These are phyloP conservation scores for Oryza punctata DNA, from an alignment of 176 grass and related monocot genomes.

Conservation along the genomic window DNA sequence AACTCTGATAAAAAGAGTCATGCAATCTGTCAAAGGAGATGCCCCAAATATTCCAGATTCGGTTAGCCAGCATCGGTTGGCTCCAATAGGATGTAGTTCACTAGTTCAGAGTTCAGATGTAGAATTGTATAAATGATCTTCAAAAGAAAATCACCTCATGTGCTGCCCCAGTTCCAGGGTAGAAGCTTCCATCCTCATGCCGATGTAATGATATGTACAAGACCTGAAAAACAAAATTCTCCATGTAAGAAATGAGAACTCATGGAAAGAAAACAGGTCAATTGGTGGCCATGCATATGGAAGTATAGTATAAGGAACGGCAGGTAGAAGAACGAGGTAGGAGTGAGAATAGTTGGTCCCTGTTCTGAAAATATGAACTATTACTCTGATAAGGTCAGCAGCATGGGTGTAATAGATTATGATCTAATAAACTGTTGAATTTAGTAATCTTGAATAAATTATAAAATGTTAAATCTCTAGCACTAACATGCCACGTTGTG, in stretches of 20 bases:
- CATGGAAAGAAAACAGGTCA: neutral
- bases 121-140: constrained; percentile 20
- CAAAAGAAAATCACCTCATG: constrained; percentile 66
- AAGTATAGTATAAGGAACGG: constrained; percentile 1
- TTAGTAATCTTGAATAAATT: neutral
- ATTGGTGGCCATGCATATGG: constrained; percentile 2
- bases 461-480: neutral
- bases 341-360: neutral
- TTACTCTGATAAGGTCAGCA: neutral
- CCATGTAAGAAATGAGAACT: constrained; percentile 30
- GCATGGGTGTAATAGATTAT: neutral
- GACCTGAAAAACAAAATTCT: constrained; percentile 43
- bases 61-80: neutral
- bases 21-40: constrained; percentile 11
- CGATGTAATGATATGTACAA: constrained; percentile 98
- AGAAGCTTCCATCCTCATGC: constrained; percentile 92
- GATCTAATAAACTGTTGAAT: neutral
- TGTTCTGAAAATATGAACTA: constrained; percentile 3
- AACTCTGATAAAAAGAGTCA: constrained; percentile 1
- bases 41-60: neutral
- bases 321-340: neutral
- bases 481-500: neutral
- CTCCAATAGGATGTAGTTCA: constrained; percentile 11
- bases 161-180: constrained; percentile 91
- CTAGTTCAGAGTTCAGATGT: neutral